Conservation (phyloP, 2,329 filamentous ascomycete genomes). For the Dothideomycetes sp. region DNA sequence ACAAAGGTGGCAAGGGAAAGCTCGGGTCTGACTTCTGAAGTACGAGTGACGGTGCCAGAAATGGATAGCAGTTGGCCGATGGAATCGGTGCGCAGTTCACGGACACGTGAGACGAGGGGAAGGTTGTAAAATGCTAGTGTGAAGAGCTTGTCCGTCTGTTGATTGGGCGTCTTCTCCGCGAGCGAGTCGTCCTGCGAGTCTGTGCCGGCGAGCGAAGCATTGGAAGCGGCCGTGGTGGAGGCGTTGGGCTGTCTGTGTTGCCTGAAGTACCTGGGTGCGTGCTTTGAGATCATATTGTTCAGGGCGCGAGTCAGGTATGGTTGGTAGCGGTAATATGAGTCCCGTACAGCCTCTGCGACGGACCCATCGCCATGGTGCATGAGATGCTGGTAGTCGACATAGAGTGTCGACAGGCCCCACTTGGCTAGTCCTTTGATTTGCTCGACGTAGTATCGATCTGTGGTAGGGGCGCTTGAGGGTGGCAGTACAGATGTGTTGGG, state of each 20-base stretch:
- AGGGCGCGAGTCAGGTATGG: constrained; percentile 82
- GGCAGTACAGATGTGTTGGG: constrained; percentile 15
- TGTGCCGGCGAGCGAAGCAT: constrained; percentile 42
- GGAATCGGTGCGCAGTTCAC: constrained; percentile 75
- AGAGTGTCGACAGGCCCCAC: constrained; percentile 71
- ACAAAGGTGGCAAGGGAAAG: constrained; percentile 84
- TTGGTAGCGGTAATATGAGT: constrained; percentile 88
- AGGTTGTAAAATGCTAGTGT: constrained; percentile 88
- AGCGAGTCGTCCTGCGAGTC: constrained; percentile 45
- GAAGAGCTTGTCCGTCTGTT: constrained; percentile 96
- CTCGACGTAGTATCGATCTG: constrained; percentile 74
- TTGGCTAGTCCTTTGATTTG: constrained; percentile 69
- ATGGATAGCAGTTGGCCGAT: constrained; percentile 92
- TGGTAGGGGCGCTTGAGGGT: constrained; percentile 59
- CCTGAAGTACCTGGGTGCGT: constrained; percentile 88
- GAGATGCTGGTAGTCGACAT: constrained; percentile 80
- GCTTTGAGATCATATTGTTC: constrained; percentile 87
- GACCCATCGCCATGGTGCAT: constrained; percentile 60
- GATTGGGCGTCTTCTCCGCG: constrained; percentile 69
- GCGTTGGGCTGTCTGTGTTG: constrained; percentile 78
- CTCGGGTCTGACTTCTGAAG: constrained; percentile 92
- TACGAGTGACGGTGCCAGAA: constrained; percentile 91
- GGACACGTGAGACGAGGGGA: constrained; percentile 74
- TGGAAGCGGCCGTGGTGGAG: constrained; percentile 59
- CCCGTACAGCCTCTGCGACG: constrained; percentile 58